A percentile compares a stretch with the other conserved stretches of the same genome.
Evolutionary conservation across 23 red algal genomes (phyloP).

Genomic region (Gracilariopsis chorda): DNA sequence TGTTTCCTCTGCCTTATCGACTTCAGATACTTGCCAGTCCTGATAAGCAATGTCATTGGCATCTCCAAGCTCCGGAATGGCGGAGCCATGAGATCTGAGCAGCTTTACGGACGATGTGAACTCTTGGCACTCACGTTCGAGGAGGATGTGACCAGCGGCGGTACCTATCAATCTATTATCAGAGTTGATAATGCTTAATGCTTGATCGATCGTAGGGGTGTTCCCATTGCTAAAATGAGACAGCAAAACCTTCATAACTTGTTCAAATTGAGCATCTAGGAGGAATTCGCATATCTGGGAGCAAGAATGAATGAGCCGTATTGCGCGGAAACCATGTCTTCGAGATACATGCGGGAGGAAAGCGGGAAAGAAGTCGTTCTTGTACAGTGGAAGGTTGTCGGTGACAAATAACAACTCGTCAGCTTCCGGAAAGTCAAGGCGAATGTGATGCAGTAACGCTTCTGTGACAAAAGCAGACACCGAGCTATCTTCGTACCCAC

Average conservation of each 20-base stretch:
- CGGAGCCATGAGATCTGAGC: not conserved
- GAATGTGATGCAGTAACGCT: conserved; percentile 29
- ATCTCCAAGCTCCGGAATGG: not conserved
- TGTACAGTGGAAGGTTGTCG: conserved; percentile 19
- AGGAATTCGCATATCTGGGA: conserved; percentile 41
- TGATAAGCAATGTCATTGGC: conserved; percentile 38
- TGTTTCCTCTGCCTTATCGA: not conserved
- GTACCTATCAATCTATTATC: not conserved
- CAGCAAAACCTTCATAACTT: conserved; percentile 2
- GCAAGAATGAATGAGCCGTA: conserved; percentile 32
- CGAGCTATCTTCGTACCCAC: not conserved
- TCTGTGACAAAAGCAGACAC: not conserved
- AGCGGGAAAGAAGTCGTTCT: not conserved
- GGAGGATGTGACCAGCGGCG: not conserved
- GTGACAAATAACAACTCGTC: conserved; percentile 26
- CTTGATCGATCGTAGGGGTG: not conserved
- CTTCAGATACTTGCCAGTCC: conserved; percentile 2
- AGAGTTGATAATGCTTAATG: not conserved
- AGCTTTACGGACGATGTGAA: not conserved
- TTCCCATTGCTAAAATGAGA: not conserved
- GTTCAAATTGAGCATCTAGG: conserved; percentile 30
- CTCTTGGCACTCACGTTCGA: not conserved
- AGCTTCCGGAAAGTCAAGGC: conserved; percentile 35
- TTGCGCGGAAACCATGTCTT: conserved; percentile 6
- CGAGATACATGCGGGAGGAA: conserved; percentile 1